phyloP scores from a whole-genome alignment of 352 stramenopile genomes.

The Pythium phragmiticola region DNA sequence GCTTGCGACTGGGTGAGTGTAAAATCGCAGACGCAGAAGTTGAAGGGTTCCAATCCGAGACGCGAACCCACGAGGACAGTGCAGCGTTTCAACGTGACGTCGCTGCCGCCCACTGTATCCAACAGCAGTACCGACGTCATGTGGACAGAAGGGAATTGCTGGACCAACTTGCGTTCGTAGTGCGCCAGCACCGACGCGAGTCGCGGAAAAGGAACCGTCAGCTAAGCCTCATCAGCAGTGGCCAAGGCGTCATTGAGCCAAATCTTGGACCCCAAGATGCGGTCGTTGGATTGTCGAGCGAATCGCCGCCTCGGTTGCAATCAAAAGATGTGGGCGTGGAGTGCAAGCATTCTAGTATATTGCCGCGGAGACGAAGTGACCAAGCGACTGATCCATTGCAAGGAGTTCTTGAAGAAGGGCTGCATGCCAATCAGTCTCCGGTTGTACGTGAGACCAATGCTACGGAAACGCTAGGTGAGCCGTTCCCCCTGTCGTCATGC shows the following conservation, averaged over 20 bases:
- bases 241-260: neutral
- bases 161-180: conserved; percentile 23
- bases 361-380: too few species aligned
- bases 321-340: too few species aligned
- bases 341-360: too few species aligned
- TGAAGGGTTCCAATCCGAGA: neutral
- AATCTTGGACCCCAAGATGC: neutral
- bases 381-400: too few species aligned
- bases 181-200: conserved; percentile 25
- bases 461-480: too few species aligned
- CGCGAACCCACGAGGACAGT: neutral
- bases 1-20: too few species aligned
- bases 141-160: conserved; percentile 13
- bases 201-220: conserved; percentile 17
- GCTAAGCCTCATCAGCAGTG: neutral
- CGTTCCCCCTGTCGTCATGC: too few species aligned
- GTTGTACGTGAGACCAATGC: too few species aligned
- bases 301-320: neutral
- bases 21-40: neutral
- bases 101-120: conserved; percentile 9
- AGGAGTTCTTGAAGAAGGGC: too few species aligned
- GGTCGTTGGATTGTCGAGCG: neutral
- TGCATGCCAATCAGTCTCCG: too few species aligned
- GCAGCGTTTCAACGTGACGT: neutral
- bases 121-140: conserved; percentile 22